Percentiles rank a stretch among this genome's conserved stretches.
These are phyloP conservation scores for Apiotrichum mycotoxinovorans DNA, from an alignment of 1,284 basidiomycete species.

Conservation along the genomic window DNA sequence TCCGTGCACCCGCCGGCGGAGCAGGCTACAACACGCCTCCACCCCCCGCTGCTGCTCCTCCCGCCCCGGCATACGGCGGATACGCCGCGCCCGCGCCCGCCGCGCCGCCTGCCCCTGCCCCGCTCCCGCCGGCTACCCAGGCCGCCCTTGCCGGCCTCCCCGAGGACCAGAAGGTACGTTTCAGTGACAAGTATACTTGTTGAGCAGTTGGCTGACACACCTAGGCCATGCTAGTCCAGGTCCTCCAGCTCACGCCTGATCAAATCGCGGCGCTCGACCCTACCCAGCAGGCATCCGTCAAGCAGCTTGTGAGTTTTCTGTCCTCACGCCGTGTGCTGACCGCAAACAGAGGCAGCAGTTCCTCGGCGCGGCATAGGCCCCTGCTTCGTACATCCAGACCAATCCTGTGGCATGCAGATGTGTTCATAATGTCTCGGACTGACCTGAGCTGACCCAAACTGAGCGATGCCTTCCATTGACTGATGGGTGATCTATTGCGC, in stretches of 20 bases:
- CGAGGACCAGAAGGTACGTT: conserved; percentile 49
- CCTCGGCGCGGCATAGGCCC: conserved; percentile 29
- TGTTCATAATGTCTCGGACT: neutral
- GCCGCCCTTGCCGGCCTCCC: conserved; percentile 42
- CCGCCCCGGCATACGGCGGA: conserved; percentile 41
- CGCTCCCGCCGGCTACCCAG: conserved; percentile 39
- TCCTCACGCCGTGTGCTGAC: conserved; percentile 9
- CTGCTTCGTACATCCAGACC: neutral
- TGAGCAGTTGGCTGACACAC: neutral
- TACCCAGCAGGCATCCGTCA: conserved; percentile 76
- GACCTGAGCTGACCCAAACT: too few species aligned
- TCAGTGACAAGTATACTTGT: neutral
- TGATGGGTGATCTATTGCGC: too few species aligned
- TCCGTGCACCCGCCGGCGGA: conserved; percentile 29
- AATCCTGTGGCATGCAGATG: neutral
- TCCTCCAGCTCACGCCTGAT: conserved; percentile 76
- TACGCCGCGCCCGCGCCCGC: conserved; percentile 23
- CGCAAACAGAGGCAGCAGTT: conserved; percentile 40
- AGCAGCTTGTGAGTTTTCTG: conserved; percentile 64
- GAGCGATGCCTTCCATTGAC: too few species aligned
- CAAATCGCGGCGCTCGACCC: conserved; percentile 83
- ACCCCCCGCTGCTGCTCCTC: conserved; percentile 19
- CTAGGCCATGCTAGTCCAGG: conserved; percentile 79
- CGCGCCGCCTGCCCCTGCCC: conserved; percentile 24
- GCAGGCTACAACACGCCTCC: conserved; percentile 26